These are phyloP conservation scores for Saccharomycopsis fodiens DNA, from an alignment of 805 yeast species.

Conservation along the genomic window DNA sequence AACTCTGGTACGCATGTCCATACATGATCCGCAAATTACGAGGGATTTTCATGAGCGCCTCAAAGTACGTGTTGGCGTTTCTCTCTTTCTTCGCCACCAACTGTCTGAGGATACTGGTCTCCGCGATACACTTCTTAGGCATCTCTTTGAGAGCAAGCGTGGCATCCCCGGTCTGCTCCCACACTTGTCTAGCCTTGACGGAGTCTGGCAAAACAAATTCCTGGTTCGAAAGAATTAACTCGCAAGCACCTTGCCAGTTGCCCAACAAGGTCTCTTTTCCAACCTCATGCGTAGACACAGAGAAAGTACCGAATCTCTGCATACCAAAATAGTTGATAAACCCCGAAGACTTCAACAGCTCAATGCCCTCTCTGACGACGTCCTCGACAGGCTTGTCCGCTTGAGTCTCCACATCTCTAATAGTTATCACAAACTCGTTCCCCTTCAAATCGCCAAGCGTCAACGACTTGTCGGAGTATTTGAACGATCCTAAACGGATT, in stretches of 20 bases:
- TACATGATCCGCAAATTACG: constrained; percentile 90
- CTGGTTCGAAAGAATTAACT: constrained; percentile 77
- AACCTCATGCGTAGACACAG: constrained; percentile 81
- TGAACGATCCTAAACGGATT: constrained; percentile 71
- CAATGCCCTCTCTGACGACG: constrained; percentile 44
- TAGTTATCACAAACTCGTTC: constrained; percentile 79
- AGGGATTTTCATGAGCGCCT: constrained; percentile 83
- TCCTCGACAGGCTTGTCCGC: constrained; percentile 27
- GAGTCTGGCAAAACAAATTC: constrained; percentile 79
- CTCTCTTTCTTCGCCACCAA: constrained; percentile 45
- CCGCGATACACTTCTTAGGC: constrained; percentile 90
- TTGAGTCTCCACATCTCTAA: constrained; percentile 55
- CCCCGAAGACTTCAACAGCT: constrained; percentile 57
- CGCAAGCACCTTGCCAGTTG: constrained; percentile 76
- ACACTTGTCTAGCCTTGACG: constrained; percentile 69
- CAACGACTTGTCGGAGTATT: constrained; percentile 53
- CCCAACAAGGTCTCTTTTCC: constrained; percentile 66
- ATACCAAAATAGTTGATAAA: constrained; percentile 95
- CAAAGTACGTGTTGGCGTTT: constrained; percentile 44
- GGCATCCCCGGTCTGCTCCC: constrained; percentile 72
- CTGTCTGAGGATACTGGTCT: constrained; percentile 56
- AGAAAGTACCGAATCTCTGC: constrained; percentile 96
- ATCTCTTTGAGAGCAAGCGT: constrained; percentile 55
- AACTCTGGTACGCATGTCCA: constrained; percentile 96
- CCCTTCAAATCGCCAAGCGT: constrained; percentile 81